Evolutionary conservation across 1,284 basidiomycete genomes (phyloP).

Genomic region (Phenoliferia sp.): DNA sequence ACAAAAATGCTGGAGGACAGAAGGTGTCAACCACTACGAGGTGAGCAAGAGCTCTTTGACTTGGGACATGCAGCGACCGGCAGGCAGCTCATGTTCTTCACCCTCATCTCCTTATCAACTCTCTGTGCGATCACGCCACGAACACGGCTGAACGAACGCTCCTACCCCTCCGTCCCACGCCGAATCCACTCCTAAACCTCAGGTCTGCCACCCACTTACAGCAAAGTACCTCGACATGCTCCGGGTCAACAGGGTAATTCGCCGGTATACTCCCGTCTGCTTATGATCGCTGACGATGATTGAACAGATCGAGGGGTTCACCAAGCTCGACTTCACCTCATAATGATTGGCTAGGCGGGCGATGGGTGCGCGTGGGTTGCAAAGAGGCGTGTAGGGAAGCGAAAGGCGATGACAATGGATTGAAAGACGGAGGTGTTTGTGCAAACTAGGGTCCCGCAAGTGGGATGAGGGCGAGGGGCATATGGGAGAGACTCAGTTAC

Average conservation of each 20-base stretch:
- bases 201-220: slow-evolving; percentile 72
- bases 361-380: too few species aligned
- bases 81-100: neutral
- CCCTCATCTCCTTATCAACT: neutral
- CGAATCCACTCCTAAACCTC: too few species aligned
- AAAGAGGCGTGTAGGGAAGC: too few species aligned
- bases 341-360: neutral
- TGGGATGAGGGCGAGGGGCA: too few species aligned
- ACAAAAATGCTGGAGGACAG: slow-evolving; percentile 81
- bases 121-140: neutral
- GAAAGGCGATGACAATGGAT: too few species aligned
- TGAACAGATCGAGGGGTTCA: slow-evolving; percentile 32
- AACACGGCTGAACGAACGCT: neutral
- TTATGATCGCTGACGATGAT: neutral
- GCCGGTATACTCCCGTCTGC: too few species aligned
- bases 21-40: slow-evolving; percentile 61
- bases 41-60: neutral
- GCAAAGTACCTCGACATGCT: slow-evolving; percentile 81
- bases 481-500: too few species aligned
- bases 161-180: neutral
- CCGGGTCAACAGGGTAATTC: slow-evolving; percentile 60
- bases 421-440: too few species aligned
- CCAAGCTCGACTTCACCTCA: slow-evolving; percentile 26
- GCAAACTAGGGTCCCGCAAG: too few species aligned
- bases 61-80: neutral